A percentile compares a stretch with the other conserved stretches of the same genome.
phyloP scores from a whole-genome alignment of 345 rosid species.

The Syzygium oleosum region DNA sequence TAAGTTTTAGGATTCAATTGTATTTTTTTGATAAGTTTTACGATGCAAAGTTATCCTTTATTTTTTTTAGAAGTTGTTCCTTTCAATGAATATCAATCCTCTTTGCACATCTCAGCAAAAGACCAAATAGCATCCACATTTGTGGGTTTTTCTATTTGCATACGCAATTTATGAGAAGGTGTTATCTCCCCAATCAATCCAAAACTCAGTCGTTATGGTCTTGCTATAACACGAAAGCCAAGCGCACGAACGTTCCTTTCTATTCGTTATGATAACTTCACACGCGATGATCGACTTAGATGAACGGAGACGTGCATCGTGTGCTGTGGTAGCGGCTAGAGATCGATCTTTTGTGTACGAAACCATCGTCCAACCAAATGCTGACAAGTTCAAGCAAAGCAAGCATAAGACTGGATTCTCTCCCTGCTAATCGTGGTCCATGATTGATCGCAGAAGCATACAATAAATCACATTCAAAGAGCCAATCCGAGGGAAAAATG shows the following conservation, averaged over 20 bases:
- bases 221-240: too few species aligned
- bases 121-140: not conserved
- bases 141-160: not conserved
- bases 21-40: too few species aligned
- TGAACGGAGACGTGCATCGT: not conserved
- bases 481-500: not conserved
- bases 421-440: not conserved
- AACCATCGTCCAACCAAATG: not conserved
- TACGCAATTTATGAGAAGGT: not conserved
- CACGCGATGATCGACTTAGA: not conserved
- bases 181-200: not conserved
- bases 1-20: too few species aligned
- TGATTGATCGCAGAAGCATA: not conserved
- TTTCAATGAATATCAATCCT: not conserved
- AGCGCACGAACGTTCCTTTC: not conserved
- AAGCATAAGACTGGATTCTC: not conserved
- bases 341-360: not conserved
- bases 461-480: not conserved
- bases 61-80: not conserved
- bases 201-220: not conserved
- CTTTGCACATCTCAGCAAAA: not conserved
- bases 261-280: not conserved
- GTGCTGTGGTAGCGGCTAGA: not conserved
- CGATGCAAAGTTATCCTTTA: too few species aligned
- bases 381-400: not conserved